phyloP scores from a whole-genome alignment of 306 rosid species.

The Morella rubra region DNA sequence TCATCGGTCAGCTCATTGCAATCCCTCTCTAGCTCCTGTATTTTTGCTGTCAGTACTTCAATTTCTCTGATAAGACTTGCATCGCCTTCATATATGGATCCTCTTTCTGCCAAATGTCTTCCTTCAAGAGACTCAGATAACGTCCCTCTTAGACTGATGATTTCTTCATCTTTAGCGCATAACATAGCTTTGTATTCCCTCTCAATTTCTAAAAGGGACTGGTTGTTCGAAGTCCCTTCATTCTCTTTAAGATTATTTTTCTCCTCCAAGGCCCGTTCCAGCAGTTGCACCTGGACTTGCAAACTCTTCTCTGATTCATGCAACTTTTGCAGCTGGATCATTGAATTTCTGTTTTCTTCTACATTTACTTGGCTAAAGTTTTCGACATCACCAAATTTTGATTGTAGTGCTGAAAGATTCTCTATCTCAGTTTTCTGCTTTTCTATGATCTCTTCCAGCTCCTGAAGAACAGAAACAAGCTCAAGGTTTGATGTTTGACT shows the following conservation, averaged over 20 bases:
- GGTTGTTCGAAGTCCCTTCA: slow-evolving; percentile 33
- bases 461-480: slow-evolving; percentile 86
- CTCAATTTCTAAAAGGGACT: slow-evolving; percentile 41
- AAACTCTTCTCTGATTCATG: slow-evolving; percentile 67
- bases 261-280: slow-evolving; percentile 62
- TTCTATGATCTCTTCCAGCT: slow-evolving; percentile 75
- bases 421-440: slow-evolving; percentile 66
- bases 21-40: slow-evolving; percentile 87
- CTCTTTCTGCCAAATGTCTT: slow-evolving; percentile 36
- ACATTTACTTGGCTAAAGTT: slow-evolving; percentile 40
- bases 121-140: slow-evolving; percentile 45
- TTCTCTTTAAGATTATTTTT: slow-evolving; percentile 43
- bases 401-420: slow-evolving; percentile 52
- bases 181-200: slow-evolving; percentile 43
- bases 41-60: slow-evolving; percentile 61
- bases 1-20: slow-evolving; percentile 93
- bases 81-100: slow-evolving; percentile 42
- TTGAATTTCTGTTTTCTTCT: slow-evolving; percentile 52
- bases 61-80: slow-evolving; percentile 56
- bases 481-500: slow-evolving; percentile 88
- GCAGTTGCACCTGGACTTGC: slow-evolving; percentile 46
- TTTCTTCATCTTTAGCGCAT: slow-evolving; percentile 54
- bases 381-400: slow-evolving; percentile 45
- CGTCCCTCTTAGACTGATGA: slow-evolving; percentile 40
- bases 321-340: slow-evolving; percentile 47